Base-by-base conservation (phyloP, 208 protist genomes). In the Crithidia fasciculata region DNA sequence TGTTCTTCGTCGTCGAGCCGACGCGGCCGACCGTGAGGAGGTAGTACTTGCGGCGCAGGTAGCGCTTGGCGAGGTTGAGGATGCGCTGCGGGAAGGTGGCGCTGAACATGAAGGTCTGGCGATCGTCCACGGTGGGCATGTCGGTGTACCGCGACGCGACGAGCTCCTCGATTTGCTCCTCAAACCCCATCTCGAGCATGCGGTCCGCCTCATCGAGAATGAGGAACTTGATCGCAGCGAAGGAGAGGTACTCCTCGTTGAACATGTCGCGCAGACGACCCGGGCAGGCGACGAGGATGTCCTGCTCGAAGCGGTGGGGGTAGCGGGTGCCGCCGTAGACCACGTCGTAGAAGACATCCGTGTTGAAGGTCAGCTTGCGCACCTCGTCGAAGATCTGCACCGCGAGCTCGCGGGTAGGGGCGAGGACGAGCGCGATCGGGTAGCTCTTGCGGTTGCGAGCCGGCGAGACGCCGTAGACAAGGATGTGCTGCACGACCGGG, bases 161-260 rank as follows among this genome's bases (percentile, higher is more conserved):
- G 72, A 99, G 98, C 64, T 95, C 88, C 69, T 99, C 95, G 76
- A 99, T 99, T 87, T 99, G 98, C 72, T 98, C 97, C 80, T 99
- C 99, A 72, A 99, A 99, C 53, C 98, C 99, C 98, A 99, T 99
- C 85, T 99, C 99, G 39, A 99, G 88, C 99, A 99, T 99, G 69
- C 98, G 95, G 82, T 99, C 98, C 9, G 98, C 98, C 82, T 99
- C 98, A 80, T 99, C 98, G 28, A 99, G 91, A 58, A 98, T 90
- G 37, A 99, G 88, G 76, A 97, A 99, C 66, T 95, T 95, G 69
- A 98, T 92, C 40, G 77, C 56, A 12, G 76, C 72, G 63, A 99
- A 89, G 49, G 89, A 96, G 49, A 99, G 79, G 47, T 78, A 72
- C 69, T 78, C 71, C 68, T 89, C 84, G 64, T 91, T 89, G 82